Evolutionary conservation across 2,329 filamentous ascomycete genomes (phyloP).

Genomic region (Colletotrichum phormii): DNA sequence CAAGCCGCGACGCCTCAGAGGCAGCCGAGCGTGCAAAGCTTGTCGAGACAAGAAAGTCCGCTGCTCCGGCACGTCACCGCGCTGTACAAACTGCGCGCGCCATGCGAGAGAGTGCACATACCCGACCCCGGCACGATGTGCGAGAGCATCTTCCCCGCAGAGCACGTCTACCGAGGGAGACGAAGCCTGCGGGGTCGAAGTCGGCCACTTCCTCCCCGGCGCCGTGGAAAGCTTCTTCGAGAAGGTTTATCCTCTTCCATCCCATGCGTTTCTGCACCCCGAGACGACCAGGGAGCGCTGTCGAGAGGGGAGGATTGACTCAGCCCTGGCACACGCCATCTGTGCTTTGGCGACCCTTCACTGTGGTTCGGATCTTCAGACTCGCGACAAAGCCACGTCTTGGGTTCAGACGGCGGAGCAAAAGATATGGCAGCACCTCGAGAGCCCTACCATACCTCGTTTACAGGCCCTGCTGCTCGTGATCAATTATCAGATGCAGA

Average conservation of each 20-base stretch:
- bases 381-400: slow-evolving; percentile 38
- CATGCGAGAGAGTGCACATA: slow-evolving; percentile 38
- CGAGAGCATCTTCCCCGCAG: slow-evolving; percentile 2
- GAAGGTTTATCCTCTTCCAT: slow-evolving; percentile 42
- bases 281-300: slow-evolving; percentile 47
- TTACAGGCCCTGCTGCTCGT: slow-evolving; percentile 57
- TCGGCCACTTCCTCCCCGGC: slow-evolving; percentile 37
- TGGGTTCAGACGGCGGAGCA: slow-evolving; percentile 48
- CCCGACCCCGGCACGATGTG: slow-evolving; percentile 25
- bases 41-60: slow-evolving; percentile 43
- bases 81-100: slow-evolving; percentile 40
- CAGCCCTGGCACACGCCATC: slow-evolving; percentile 46
- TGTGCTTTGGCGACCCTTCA: slow-evolving; percentile 48
- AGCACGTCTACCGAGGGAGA: slow-evolving; percentile 26
- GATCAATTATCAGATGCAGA: slow-evolving; percentile 58
- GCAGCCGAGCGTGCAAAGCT: slow-evolving; percentile 41
- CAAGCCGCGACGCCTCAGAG: slow-evolving; percentile 37
- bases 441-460: slow-evolving; percentile 42
- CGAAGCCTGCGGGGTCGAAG: neutral
- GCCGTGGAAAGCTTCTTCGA: slow-evolving; percentile 42
- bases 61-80: slow-evolving; percentile 40
- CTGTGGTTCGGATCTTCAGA: slow-evolving; percentile 39
- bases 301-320: slow-evolving; percentile 44
- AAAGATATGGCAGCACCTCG: slow-evolving; percentile 45
- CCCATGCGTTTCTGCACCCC: slow-evolving; percentile 49